These are phyloP conservation scores for Tricholoma sp. DNA, from an alignment of 768 basidiomycete species.

Conservation along the genomic window DNA sequence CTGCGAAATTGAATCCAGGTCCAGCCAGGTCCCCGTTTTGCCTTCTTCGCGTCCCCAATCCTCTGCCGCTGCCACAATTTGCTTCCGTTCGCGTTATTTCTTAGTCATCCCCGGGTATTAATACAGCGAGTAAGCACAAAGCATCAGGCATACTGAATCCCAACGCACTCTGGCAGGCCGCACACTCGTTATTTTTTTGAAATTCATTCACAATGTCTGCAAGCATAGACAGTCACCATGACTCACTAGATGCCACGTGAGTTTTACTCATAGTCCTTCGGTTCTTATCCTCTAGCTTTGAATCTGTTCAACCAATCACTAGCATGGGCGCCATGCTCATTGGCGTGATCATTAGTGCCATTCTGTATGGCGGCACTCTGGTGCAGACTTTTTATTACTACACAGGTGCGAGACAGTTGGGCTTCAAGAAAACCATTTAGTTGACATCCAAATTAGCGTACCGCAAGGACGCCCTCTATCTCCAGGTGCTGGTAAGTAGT, in stretches of 20 bases:
- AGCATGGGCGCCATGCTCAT: not conserved
- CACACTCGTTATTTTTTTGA: no score
- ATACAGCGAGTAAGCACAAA: no score
- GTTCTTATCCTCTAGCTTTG: not conserved
- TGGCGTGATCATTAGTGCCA: conserved; percentile 5
- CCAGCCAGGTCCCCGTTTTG: no score
- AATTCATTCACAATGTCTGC: no score
- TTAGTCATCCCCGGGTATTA: no score
- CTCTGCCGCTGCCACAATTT: no score
- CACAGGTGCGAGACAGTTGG: not conserved
- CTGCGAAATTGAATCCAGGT: no score
- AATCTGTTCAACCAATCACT: not conserved
- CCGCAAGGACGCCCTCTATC: conserved; percentile 14
- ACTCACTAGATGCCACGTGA: not conserved
- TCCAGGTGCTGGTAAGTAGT: conserved; percentile 8
- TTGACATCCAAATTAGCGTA: conserved; percentile 5
- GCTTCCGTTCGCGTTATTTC: no score
- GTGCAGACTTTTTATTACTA: conserved; percentile 7
- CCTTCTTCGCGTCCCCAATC: no score
- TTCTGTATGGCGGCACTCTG: conserved; percentile 4
- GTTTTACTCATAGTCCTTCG: not conserved
- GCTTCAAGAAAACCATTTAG: not conserved
- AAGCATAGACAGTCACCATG: no score
- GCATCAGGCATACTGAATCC: no score
- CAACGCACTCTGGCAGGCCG: no score